These are phyloP conservation scores for Pontederia paniculata DNA, from an alignment of 176 grass and related monocot species.

Conservation along the genomic window DNA sequence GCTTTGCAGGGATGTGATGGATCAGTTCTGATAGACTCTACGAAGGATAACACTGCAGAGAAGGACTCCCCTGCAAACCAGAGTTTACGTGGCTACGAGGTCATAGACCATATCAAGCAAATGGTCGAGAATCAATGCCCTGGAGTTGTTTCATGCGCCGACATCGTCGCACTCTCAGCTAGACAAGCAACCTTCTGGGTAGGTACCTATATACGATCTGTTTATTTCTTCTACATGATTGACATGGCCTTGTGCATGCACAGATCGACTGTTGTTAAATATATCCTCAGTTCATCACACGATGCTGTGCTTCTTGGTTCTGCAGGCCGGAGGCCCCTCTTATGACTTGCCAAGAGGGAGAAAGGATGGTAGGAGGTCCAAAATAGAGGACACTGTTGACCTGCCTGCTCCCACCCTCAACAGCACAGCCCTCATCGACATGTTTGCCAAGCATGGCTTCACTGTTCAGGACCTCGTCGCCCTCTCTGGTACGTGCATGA, in stretches of 20 bases:
- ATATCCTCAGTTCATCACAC: background rate
- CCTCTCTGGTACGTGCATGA: conserved; percentile 26
- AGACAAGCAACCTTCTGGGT: conserved; percentile 56
- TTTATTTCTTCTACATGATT: background rate
- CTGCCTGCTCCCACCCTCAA: conserved; percentile 45
- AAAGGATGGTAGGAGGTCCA: conserved; percentile 52
- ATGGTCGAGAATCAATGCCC: conserved; percentile 52
- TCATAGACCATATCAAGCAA: conserved; percentile 67
- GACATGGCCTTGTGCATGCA: no score
- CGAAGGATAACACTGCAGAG: conserved; percentile 47
- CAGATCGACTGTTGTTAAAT: background rate
- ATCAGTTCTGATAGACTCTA: conserved; percentile 56
- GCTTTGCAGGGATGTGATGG: conserved; percentile 66
- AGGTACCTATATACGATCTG: background rate
- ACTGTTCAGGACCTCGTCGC: conserved; percentile 47
- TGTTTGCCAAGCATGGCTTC: conserved; percentile 46
- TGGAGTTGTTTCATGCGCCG: conserved; percentile 70
- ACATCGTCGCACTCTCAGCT: conserved; percentile 58
- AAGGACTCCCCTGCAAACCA: conserved; percentile 65
- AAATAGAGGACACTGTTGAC: conserved; percentile 36
- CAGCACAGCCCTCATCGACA: conserved; percentile 26
- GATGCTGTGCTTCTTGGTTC: background rate
- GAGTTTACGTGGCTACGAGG: conserved; percentile 66
- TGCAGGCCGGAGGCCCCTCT: conserved; percentile 46
- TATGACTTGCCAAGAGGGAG: conserved; percentile 52